Evolutionary conservation across 2,329 filamentous ascomycete species (phyloP).

Genomic region (Colletotrichum orchidophilum): DNA sequence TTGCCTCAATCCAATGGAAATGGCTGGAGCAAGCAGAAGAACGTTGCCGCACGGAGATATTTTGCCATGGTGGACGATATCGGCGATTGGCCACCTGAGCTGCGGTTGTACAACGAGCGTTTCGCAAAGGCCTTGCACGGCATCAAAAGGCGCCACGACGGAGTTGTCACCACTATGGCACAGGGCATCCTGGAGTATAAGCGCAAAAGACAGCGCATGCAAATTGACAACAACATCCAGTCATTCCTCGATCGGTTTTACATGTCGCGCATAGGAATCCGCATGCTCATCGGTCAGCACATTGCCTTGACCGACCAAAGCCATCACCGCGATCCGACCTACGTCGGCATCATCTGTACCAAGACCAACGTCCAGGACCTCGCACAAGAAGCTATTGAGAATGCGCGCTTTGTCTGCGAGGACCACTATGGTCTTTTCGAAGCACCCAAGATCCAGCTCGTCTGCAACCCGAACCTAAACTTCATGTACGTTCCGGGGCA

Average conservation of each 20-base stretch:
- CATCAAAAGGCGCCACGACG: constrained; percentile 95
- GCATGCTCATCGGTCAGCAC: constrained; percentile 99
- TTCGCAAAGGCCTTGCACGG: constrained; percentile 90
- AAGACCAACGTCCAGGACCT: constrained; percentile 97
- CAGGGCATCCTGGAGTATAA: constrained; percentile 99
- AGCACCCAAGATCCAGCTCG: constrained; percentile 93
- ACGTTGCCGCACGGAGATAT: constrained; percentile 73
- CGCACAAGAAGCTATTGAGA: constrained; percentile 96
- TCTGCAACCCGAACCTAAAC: constrained; percentile 92
- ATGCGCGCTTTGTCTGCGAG: constrained; percentile 98
- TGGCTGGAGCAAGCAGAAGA: constrained; percentile 60
- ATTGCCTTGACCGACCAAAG: constrained; percentile 96
- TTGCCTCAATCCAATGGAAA: constrained; percentile 53
- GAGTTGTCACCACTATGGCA: constrained; percentile 97
- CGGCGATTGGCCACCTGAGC: constrained; percentile 90
- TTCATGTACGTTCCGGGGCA: constrained; percentile 99
- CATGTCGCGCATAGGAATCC: constrained; percentile 99
- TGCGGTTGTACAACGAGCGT: constrained; percentile 91
- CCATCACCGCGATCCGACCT: constrained; percentile 87
- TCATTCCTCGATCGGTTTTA: constrained; percentile 98
- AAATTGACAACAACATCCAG: constrained; percentile 97
- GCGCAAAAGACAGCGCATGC: constrained; percentile 93
- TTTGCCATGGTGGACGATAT: constrained; percentile 92
- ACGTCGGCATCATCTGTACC: constrained; percentile 98
- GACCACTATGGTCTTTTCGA: constrained; percentile 98